A percentile compares a stretch with the other conserved stretches of the same genome.
phyloP scores from a whole-genome alignment of 495 filamentous ascomycete species.

The Cercophora sp. region DNA sequence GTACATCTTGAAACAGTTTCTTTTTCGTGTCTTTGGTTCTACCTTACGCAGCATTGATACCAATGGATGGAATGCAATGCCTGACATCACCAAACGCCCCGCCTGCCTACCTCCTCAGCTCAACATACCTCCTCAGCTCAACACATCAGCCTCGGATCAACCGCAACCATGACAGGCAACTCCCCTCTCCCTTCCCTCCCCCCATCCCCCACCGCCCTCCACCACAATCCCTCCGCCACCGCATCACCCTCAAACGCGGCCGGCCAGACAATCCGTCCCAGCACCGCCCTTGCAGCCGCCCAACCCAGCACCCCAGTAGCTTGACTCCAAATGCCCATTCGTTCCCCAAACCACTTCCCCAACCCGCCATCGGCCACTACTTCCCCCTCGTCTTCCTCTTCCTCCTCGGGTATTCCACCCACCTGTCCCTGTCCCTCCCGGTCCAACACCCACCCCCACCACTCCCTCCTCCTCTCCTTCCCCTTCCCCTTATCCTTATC shows the following conservation, averaged over 20 bases:
- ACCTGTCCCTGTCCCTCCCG: neutral
- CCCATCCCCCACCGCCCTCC: neutral
- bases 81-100: too few relatives aligned
- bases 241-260: neutral
- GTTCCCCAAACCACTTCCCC: slow-evolving; percentile 11
- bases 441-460: neutral
- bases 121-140: neutral
- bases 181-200: neutral
- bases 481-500: too few relatives aligned
- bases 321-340: slow-evolving; percentile 9
- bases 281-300: neutral
- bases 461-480: neutral
- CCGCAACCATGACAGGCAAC: neutral
- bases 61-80: too few relatives aligned
- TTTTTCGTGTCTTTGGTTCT: too few relatives aligned
- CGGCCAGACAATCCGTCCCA: slow-evolving; percentile 12
- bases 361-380: neutral
- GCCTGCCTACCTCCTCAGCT: too few relatives aligned
- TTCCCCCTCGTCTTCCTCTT: neutral
- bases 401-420: neutral
- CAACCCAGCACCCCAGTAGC: slow-evolving; percentile 3
- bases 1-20: too few relatives aligned
- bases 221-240: slow-evolving; percentile 6
- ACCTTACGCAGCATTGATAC: too few relatives aligned
- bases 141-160: slow-evolving; percentile 4